Base-by-base conservation (phyloP, 2,329 filamentous ascomycete species). In the Colletotrichum shisoi region DNA sequence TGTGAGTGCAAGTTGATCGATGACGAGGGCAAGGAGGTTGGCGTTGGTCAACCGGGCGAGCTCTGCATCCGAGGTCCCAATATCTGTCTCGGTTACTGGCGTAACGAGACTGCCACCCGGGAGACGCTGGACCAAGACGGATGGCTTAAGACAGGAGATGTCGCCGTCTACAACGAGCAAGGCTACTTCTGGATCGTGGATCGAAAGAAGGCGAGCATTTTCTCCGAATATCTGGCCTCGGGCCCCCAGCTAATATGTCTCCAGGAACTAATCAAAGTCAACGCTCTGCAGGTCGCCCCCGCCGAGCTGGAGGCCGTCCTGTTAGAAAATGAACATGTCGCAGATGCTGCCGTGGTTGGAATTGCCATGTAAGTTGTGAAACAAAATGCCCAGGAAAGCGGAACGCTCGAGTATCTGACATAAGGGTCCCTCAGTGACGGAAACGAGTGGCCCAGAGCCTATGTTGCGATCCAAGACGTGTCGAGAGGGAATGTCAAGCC, bases 141-240 rank as follows among this genome's bases (percentile, higher is more conserved):
- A 1, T 89, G 86, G 84, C 74, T 89, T 64, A 84, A 81, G 73
- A 89, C 87, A 0, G 87, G 87, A 0, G 87, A 88, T 71, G 76
- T 87, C 57, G 84, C 82, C 0, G 78, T 82, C 48, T 76, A 79
- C 56, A 80, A 87, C 64, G 69, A 81, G 57, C 72, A 82, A 3
- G 79, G 80, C 8, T 74, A 80, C 62, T 79, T 87, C 66, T 84
- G 75, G 79, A 77, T 78, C 24, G 76, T 78, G 2, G 74, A 82
- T 71, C 78, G 86, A 27, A 87, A 84, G 74, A 81, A 85, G 77
- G 78, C 79, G 21, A 57, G 68, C 69, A 31, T 13, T 19, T 19
- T 27, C 3, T 45, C 37, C 48, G 51, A 7, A 34, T 37, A 62
- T 24, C 13, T 34, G 19, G n/a, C 12, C 2, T 17, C 13, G 19